Percentiles rank a stretch among this genome's conserved stretches.
These are phyloP conservation scores for Eucalyptus lansdowneana DNA, from an alignment of 345 rosid species.

Conservation along the genomic window DNA sequence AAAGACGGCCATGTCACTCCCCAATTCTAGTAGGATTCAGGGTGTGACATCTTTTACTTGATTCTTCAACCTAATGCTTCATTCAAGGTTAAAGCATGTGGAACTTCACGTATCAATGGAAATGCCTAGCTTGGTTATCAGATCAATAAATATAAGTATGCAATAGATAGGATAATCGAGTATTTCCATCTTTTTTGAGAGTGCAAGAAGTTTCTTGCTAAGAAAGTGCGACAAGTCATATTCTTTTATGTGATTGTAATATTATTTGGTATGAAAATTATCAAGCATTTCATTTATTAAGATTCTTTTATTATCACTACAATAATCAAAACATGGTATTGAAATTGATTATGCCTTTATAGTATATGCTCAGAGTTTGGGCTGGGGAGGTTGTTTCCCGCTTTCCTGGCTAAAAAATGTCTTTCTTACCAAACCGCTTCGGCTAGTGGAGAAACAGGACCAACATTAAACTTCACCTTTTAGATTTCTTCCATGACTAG, in stretches of 20 bases:
- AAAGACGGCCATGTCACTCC: rapidly evolving
- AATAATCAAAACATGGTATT: not conserved
- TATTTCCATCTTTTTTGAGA: not conserved
- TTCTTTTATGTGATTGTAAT: not conserved
- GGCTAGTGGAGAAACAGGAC: no score
- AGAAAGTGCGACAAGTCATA: not conserved
- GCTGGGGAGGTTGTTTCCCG: no score
- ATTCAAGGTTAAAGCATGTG: not conserved
- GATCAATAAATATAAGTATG: not conserved
- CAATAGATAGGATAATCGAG: not conserved
- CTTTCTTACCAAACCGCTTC: no score
- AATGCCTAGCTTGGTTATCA: not conserved
- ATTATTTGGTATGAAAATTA: not conserved
- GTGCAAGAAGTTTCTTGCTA: not conserved
- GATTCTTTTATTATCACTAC: not conserved
- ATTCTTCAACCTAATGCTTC: not conserved
- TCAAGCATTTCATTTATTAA: not conserved
- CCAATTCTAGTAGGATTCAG: no score
- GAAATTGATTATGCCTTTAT: not conserved
- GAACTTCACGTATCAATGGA: not conserved
- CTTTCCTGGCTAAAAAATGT: no score
- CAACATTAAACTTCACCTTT: not conserved
- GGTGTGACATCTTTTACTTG: no score
- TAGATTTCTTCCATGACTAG: not conserved
- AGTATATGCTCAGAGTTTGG: no score